Percentiles rank a stretch among this genome's conserved stretches.
Conservation (phyloP, 2,329 filamentous ascomycete species). For the Rhytidhysteron rufulum region DNA sequence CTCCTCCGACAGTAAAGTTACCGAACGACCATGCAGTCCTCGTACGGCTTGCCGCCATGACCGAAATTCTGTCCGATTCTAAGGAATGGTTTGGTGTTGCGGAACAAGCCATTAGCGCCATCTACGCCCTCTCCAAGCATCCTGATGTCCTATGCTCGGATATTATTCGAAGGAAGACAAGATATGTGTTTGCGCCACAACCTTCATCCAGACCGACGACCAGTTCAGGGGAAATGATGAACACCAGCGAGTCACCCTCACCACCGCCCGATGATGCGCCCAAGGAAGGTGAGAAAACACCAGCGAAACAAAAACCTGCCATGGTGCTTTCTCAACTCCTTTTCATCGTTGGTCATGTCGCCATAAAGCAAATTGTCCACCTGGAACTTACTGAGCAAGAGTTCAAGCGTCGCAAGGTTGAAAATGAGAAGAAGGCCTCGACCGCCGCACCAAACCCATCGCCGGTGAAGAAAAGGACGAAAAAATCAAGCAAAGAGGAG, state of each 20-base stretch:
- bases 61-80: conserved; percentile 80
- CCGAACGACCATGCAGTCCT: conserved; percentile 91
- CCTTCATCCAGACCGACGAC: conserved; percentile 33
- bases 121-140: conserved; percentile 90
- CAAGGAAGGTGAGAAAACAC: conserved; percentile 22
- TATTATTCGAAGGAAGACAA: conserved; percentile 82
- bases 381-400: conserved; percentile 95
- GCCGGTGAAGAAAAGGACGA: conserved; percentile 38
- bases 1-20: conserved; percentile 59
- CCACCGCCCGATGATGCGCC: conserved; percentile 18
- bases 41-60: conserved; percentile 73
- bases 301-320: conserved; percentile 61
- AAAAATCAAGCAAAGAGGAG: conserved; percentile 37
- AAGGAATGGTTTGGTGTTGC: conserved; percentile 93
- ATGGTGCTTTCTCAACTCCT: conserved; percentile 83
- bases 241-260: conserved; percentile 15
- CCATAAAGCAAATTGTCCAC: conserved; percentile 98
- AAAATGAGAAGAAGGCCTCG: conserved; percentile 67
- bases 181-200: conserved; percentile 67
- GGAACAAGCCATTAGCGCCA: conserved; percentile 92
- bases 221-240: conserved; percentile 28
- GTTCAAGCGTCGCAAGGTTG: conserved; percentile 93
- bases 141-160: conserved; percentile 91
- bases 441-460: conserved; percentile 22
- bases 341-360: conserved; percentile 93